Percentiles rank a stretch among this genome's conserved stretches.
phyloP scores from a whole-genome alignment of 2,329 filamentous ascomycete genomes.

The Alternaria consortialis region DNA sequence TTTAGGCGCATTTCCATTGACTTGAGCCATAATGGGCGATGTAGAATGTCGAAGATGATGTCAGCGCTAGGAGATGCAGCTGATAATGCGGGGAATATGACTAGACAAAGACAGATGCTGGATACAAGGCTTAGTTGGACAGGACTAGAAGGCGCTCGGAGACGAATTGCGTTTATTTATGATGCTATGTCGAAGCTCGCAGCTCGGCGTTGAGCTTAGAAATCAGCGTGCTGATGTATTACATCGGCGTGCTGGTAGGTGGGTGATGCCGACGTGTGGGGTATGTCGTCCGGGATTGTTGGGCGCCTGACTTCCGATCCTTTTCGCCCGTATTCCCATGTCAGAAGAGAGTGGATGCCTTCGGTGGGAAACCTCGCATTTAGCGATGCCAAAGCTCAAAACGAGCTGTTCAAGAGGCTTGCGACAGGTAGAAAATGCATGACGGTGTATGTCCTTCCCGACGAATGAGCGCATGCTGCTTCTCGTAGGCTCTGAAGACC shows the following conservation, averaged over 20 bases:
- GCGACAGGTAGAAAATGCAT: neutral
- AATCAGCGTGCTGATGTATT: slow-evolving; percentile 31
- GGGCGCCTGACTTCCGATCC: slow-evolving; percentile 7
- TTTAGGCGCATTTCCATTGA: slow-evolving; percentile 52
- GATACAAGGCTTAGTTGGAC: neutral
- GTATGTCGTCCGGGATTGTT: slow-evolving; percentile 12
- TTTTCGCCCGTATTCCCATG: slow-evolving; percentile 16
- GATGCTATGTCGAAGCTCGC: neutral
- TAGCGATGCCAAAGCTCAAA: neutral
- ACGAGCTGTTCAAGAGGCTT: neutral
- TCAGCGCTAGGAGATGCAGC: slow-evolving; percentile 1
- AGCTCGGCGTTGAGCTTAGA: slow-evolving; percentile 29
- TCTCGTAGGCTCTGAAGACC: neutral
- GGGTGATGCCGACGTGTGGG: slow-evolving; percentile 22
- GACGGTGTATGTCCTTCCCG: neutral
- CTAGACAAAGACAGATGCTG: neutral
- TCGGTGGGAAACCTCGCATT: neutral
- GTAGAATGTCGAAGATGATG: slow-evolving; percentile 2
- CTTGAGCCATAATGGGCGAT: slow-evolving; percentile 27
- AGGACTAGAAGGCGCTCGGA: neutral
- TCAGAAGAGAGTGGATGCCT: neutral
- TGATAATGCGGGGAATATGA: neutral
- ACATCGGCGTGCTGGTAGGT: slow-evolving; percentile 27
- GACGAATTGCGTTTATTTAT: neutral
- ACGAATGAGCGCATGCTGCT: neutral